These are phyloP conservation scores for Coemansia sp. DNA, from an alignment of 192 early-diverging fungal species.

Conservation along the genomic window DNA sequence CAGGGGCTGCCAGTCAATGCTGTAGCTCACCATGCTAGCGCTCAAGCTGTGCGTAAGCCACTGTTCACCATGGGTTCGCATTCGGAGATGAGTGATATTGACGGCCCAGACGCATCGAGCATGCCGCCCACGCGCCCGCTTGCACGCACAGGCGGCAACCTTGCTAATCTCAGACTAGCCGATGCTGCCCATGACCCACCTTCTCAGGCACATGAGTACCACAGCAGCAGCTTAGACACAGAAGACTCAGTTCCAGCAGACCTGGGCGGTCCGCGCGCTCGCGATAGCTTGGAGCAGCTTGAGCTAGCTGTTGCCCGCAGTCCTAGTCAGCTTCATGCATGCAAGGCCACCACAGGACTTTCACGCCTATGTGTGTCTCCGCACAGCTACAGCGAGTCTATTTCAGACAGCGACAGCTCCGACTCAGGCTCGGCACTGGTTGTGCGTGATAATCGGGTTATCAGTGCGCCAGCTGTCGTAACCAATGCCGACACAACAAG, in stretches of 20 bases:
- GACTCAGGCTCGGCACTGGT: not conserved
- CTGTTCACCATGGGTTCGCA: constrained; percentile 52
- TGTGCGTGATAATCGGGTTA: not conserved
- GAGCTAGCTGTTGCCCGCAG: not conserved
- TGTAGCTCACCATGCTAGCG: not conserved
- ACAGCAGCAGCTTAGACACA: no score
- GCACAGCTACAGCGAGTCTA: constrained; percentile 11
- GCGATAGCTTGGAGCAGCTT: not conserved
- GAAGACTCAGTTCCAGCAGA: not conserved
- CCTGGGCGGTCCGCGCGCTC: not conserved
- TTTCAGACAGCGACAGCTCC: not conserved
- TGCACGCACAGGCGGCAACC: no score
- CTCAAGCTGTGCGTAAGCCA: constrained; percentile 23
- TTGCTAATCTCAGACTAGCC: no score
- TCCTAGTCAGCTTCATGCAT: constrained; percentile 27
- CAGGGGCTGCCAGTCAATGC: constrained; percentile 11
- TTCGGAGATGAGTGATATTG: constrained; percentile 48
- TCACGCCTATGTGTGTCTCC: constrained; percentile 17
- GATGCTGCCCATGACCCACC: no score
- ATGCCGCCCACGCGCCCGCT: no score
- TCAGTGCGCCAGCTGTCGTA: not conserved
- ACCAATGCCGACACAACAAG: not conserved
- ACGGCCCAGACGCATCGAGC: constrained; percentile 10
- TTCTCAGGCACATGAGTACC: no score
- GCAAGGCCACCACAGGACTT: constrained; percentile 48